Base-by-base conservation (phyloP, 345 rosid species). In the Firmiana major region DNA sequence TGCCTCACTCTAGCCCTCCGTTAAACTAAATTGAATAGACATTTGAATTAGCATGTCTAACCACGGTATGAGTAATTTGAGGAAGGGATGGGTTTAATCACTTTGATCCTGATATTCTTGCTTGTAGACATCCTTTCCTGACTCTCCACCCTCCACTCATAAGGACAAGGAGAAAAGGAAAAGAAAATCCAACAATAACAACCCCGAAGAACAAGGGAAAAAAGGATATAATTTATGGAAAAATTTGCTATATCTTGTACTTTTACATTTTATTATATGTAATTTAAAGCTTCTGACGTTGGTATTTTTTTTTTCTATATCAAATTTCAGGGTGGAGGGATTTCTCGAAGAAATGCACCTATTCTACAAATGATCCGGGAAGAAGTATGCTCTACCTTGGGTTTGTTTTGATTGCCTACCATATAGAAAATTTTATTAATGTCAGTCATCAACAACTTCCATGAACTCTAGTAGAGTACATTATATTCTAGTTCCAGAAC, bases 261-360 rank as follows among this genome's bases (percentile, higher is more conserved):
- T 38, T 28, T 12, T 16, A 51, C 26, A 31, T 11, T 62, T n/a
- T 54, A 31, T 11, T 62, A 10, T 31, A 16, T 15, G 51, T 71
- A 49, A 12, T 42, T 75, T 64, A 68, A 46, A 8, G 65, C 12
- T 51, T 46, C 24, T 60, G 49, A 69, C 45, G 13, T 71, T 7
- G 28, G 40, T 31, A 8, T 46, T 80, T 42, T 53, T 58, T 73
- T 31, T 53, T 58, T 73, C 34, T 69, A 65, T 63, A 42, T 75
- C 63, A 75, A 66, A 57, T 75, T 74, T 66, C 82, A 95, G 98
- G 99, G 93, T 17, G 92, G 93, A 76, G 99, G 99, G 81, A 90
- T 95, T 84, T 89, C 97, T n/a, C 78, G 98, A 76, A 89, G 97
- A 78, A 95, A 83, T 81, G 98, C 97, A 63, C 99, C 98, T 79